These are phyloP conservation scores for Rhazya stricta DNA, from an alignment of 257 asterid species.

Conservation along the genomic window DNA sequence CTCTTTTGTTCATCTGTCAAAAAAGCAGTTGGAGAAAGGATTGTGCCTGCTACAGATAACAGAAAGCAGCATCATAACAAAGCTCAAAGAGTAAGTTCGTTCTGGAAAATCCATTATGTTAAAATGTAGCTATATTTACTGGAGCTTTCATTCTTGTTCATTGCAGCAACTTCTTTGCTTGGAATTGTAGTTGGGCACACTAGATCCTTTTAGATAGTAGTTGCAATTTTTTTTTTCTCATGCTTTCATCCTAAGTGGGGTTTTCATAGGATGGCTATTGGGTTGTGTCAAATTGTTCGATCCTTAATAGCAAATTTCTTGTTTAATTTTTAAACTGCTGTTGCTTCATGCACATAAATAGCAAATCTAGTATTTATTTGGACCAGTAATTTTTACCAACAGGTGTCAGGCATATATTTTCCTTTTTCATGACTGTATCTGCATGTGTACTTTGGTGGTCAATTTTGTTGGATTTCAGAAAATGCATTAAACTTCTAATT, in stretches of 20 bases:
- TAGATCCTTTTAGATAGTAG: neutral
- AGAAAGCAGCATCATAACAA: conserved; percentile 68
- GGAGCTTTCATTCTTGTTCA: neutral
- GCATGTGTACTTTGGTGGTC: no score
- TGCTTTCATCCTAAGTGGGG: neutral
- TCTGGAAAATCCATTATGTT: neutral
- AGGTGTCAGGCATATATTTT: neutral
- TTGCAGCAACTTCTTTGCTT: neutral
- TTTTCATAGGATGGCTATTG: neutral
- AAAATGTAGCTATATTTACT: neutral
- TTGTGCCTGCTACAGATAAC: conserved; percentile 85
- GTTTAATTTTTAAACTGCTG: neutral
- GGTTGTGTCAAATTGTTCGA: neutral
- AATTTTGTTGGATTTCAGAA: neutral
- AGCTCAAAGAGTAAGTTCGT: conserved; percentile 64
- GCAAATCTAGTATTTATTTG: neutral
- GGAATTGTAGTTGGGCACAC: neutral
- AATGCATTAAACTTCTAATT: neutral
- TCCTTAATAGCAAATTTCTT: neutral
- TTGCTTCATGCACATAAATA: neutral
- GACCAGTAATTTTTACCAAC: neutral
- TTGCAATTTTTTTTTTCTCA: neutral
- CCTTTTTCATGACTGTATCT: neutral
- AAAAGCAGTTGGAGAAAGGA: conserved; percentile 95
- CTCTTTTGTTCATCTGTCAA: conserved; percentile 78